Evolutionary conservation across 139 green algal genomes (phyloP).

Genomic region (Chlamydomonas sphaeroides): DNA sequence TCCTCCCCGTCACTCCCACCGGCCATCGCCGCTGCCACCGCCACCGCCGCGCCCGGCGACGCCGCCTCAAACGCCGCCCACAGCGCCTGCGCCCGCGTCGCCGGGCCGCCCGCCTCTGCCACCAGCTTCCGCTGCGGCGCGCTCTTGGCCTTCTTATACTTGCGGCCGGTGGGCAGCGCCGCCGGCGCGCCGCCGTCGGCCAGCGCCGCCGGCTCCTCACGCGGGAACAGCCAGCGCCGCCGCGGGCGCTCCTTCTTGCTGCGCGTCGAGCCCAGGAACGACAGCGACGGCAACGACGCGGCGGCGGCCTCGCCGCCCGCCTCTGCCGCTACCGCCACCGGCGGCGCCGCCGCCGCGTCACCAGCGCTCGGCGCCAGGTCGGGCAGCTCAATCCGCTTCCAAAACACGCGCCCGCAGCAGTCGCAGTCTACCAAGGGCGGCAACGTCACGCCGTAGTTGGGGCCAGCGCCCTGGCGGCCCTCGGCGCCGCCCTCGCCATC

Average conservation of each 20-base stretch:
- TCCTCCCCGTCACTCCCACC: no score
- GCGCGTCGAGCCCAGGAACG: no score
- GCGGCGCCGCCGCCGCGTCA: neutral
- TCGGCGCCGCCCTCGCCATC: no score
- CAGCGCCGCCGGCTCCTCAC: no score
- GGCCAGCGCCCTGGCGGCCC: no score
- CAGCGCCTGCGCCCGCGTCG: neutral
- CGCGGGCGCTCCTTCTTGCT: neutral
- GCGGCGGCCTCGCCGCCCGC: no score
- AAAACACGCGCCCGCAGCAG: no score
- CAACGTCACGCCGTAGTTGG: no score
- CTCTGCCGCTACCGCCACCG: neutral
- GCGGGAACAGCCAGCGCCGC: neutral
- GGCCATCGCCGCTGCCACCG: neutral
- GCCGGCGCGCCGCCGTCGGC: neutral
- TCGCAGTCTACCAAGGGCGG: no score
- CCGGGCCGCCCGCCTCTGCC: neutral
- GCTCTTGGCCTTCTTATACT: neutral
- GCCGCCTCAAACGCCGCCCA: constrained; percentile 7
- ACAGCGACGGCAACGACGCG: no score
- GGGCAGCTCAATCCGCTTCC: no score
- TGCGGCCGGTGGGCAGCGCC: neutral
- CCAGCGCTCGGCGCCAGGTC: no score
- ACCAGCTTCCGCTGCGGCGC: neutral
- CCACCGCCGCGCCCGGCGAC: neutral